Base-by-base conservation (phyloP, 164 flowering plant species). In the Tetracentron sinense region DNA sequence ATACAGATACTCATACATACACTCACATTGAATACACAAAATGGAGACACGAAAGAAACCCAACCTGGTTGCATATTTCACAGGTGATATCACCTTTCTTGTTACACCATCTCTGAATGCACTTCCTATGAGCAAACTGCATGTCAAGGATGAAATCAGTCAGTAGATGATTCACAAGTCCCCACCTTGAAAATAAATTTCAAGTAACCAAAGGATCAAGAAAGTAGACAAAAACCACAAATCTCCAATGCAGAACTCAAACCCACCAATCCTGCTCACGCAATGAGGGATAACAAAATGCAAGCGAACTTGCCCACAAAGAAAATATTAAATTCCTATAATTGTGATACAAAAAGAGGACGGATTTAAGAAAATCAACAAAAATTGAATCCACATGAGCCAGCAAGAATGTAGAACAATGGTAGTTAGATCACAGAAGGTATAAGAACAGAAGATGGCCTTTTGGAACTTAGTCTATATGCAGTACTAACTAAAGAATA, bases 91-190 rank as follows among this genome's bases (percentile, higher is more conserved):
- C 81, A 4, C 92, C 89, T 63, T 86, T 86, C 59, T 83, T 84
- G 72, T 78, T 81, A 82, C 92, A 86, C 92, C 92, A 86, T 69
- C 75, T 78, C 74, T 86, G 92, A 61, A 87, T 80, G 70, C 92
- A 84, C 62, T 76, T 83, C 79, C 89, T 79, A 66, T 87, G 92
- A 61, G 92, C 92, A 84, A 80, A 87, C 92, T 84, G 35, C 72
- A 72, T 19, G 17, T 4, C 26, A 62, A 53, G 55, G 7, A 17
- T 26, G 53, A 42, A 42, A 54, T 16, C 31, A 10, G 42, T 67
- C 71, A 59, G 55, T 42, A 25, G 47, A 35, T 62, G 26, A 56
- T 26, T 19, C 33, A 31, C 5, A 22, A 49, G n/a, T 42, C 20
- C 20, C 10, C 25, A 55, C 19, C 6, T 21, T 6, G 4, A 62